Base-by-base conservation (phyloP, 352 stramenopile genomes). In the Phytopythium litorale region DNA sequence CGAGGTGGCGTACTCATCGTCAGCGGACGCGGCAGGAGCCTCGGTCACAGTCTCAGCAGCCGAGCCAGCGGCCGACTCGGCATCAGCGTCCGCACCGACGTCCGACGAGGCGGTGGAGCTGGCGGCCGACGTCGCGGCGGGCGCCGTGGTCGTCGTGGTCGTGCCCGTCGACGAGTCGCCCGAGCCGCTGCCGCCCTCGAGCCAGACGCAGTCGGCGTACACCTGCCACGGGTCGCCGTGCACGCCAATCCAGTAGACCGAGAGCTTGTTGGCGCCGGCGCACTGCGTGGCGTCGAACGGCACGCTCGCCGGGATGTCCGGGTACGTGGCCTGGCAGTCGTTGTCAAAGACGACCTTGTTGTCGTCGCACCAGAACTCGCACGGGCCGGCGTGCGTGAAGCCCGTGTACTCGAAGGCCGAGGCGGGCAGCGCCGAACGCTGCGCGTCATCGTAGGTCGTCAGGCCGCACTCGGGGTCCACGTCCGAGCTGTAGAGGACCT, bases 331-430 rank as follows among this genome's bases (percentile, higher is more conserved):
- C 33, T 73, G 66, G 66, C 81, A 91, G 60, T 91, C 65, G 45
- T 75, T 54, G 15, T 75, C 73, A 50, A 74, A 81, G 28, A 72
- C 59, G 35, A 91, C 62, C 51, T 79, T 81, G 61, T 63, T 78
- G 60, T 83, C 71, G 56, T 81, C 78, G 49, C 77, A 87, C 75
- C 78, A 88, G 43, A 83, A 65, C 53, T 91, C 79, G 48, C 81
- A 91, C 40, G 73, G 76, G 6, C 79, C 77, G 1, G 74, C 62
- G 63, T 91, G 81, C 13, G 75, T 80, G 65, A 89, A 89, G 1
- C 78, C 73, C 19, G 73, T 70, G 68, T 73, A 80, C 49, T 65
- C 74, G 48, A 87, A 62, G 49, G 70, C 49, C 7, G 55, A 64
- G 21, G 69, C 67, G 5, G 75, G 73, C 30, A 86, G 58, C 40